phyloP scores from a whole-genome alignment of 2,329 filamentous ascomycete genomes.

The Trichoderma sp. region DNA sequence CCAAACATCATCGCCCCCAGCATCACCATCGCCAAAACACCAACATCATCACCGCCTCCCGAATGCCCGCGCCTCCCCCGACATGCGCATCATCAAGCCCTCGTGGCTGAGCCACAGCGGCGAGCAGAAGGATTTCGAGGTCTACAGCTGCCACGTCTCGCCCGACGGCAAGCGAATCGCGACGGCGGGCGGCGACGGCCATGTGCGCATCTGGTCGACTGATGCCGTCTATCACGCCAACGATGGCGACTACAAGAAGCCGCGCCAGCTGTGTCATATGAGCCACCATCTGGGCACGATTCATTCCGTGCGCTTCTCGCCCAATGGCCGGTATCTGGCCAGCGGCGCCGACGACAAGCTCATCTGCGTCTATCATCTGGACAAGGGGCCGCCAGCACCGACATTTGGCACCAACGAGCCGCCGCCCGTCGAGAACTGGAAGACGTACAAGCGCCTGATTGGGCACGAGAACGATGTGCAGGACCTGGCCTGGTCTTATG shows the following conservation, averaged over 20 bases:
- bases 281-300: slow-evolving; percentile 98
- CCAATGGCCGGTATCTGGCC: slow-evolving; percentile 90
- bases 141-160: slow-evolving; percentile 97
- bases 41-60: neutral
- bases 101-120: slow-evolving; percentile 95
- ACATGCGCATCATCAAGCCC: slow-evolving; percentile 88
- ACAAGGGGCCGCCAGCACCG: slow-evolving; percentile 74
- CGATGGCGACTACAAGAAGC: slow-evolving; percentile 67
- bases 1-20: neutral
- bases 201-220: slow-evolving; percentile 96
- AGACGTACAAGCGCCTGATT: slow-evolving; percentile 86
- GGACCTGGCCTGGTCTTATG: slow-evolving; percentile 93
- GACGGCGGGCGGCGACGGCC: slow-evolving; percentile 93
- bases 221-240: slow-evolving; percentile 84
- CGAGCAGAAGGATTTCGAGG: slow-evolving; percentile 97
- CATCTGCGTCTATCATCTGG: slow-evolving; percentile 92
- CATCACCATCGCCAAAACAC: neutral
- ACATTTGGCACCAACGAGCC: slow-evolving; percentile 89
- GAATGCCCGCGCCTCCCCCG: slow-evolving; percentile 23
- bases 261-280: slow-evolving; percentile 94
- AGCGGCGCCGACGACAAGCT: slow-evolving; percentile 98
- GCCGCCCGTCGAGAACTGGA: slow-evolving; percentile 95
- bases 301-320: slow-evolving; percentile 93
- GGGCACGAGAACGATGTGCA: slow-evolving; percentile 99
- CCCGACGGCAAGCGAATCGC: slow-evolving; percentile 89